phyloP scores from a whole-genome alignment of 768 basidiomycete genomes.

The Hygrophorus pudorinus region DNA sequence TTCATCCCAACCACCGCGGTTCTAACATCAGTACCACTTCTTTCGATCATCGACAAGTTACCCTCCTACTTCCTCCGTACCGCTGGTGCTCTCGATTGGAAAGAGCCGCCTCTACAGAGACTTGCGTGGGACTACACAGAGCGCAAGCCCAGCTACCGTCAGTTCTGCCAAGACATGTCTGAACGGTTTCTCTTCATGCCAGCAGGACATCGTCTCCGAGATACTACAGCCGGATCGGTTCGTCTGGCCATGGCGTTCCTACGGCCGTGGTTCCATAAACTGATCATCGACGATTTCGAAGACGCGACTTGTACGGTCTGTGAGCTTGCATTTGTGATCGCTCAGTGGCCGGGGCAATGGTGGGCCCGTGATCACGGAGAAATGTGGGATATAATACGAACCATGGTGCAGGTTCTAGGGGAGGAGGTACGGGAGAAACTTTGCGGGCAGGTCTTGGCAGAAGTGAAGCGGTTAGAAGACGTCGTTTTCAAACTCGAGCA shows the following conservation, averaged over 20 bases:
- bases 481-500: neutral
- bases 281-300: conserved; percentile 28
- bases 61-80: conserved; percentile 57
- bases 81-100: conserved; percentile 16
- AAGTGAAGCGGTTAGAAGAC: neutral
- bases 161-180: conserved; percentile 64
- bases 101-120: conserved; percentile 21
- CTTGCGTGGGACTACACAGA: conserved; percentile 47
- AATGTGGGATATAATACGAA: conserved; percentile 46
- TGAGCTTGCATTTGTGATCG: conserved; percentile 37
- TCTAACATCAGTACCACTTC: conserved; percentile 59
- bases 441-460: neutral
- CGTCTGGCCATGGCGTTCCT: conserved; percentile 59
- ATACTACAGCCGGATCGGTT: conserved; percentile 59
- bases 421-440: conserved; percentile 52
- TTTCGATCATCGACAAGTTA: conserved; percentile 52
- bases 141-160: conserved; percentile 51
- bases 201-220: conserved; percentile 46
- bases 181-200: conserved; percentile 48
- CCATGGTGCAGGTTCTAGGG: conserved; percentile 48
- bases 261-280: conserved; percentile 57
- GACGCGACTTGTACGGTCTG: conserved; percentile 25
- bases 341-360: conserved; percentile 59
- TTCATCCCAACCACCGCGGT: conserved; percentile 58
- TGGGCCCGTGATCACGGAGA: conserved; percentile 60